Evolutionary conservation across 2,329 filamentous ascomycete genomes (phyloP), one percentile per base, ranked within the genome.

Genomic region (Diplocarpon mali): DNA sequence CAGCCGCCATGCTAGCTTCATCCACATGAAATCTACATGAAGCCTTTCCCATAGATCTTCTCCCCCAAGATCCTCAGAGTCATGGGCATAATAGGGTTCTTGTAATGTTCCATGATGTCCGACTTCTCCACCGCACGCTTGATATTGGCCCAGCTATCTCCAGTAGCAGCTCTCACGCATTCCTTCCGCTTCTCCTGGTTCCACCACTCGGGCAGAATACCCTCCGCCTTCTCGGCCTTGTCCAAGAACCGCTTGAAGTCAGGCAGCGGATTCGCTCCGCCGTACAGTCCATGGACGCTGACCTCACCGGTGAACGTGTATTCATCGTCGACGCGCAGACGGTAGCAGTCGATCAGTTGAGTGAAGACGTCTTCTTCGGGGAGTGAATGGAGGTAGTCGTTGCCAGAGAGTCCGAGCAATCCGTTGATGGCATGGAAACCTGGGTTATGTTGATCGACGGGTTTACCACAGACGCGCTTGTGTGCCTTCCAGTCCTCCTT

Each of bases 291-390:
- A 10, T 41, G 20, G 8, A 35, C 35, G 28, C 47, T 45, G n/a
- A n/a, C n/a, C n/a, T n/a, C n/a, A 2, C 42, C 42, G 2, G n/a
- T 27, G 10, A 47, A 50, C 9, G 2, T 7, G 16, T 48, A 48
- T 39, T 53, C 53, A 17, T 54, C 49, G 16, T 55, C 46, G 15
- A 46, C 29, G 12, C 46, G 42, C 29, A 54, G 40, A n/a, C 48
- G 49, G 44, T 45, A 51, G 29, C 38, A 53, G 24, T 50, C 48
- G 37, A 54, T 54, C 11, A 53, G 30, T 14, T 47, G 45, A 8
- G 13, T 37, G 29, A n/a, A 45, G 3, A 32, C 47, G 3, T 53
- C 43, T 29, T 30, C 36, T 37, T 52, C 49, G 16, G 47, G 31
- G 13, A 40, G 30, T 1, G 44, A 38, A 20, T 52, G 40, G 5